phyloP scores from a whole-genome alignment of 140 eudicot genomes.

The Oenanthe javanica region DNA sequence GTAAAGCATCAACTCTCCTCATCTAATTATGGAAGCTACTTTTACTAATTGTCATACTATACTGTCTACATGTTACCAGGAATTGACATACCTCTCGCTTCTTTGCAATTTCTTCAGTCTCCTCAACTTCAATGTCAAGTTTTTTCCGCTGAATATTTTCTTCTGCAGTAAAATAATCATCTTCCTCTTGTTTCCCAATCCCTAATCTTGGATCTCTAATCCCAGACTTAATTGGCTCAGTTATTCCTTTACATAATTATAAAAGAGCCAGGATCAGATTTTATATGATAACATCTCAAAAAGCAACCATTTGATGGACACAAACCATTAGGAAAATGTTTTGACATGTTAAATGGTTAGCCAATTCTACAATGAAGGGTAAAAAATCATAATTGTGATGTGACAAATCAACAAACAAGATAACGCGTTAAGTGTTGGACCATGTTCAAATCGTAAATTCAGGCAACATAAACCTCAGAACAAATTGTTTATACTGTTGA shows the following conservation, averaged over 20 bases:
- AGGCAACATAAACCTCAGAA: not conserved
- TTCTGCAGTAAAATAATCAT: conserved; percentile 90
- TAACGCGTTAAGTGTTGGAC: not conserved
- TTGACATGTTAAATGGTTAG: not conserved
- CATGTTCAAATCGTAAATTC: not conserved
- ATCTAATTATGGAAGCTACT: conserved; percentile 19
- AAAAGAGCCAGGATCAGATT: not conserved
- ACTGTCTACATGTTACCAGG: conserved; percentile 15
- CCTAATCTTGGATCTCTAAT: conserved; percentile 87
- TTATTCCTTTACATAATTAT: conserved; percentile 47
- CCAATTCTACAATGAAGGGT: not conserved
- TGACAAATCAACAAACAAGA: not conserved
- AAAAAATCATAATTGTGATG: not conserved
- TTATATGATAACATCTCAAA: not conserved
- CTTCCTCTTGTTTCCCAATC: conserved; percentile 92
- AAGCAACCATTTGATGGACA: not conserved
- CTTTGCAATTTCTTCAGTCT: conserved; percentile 78
- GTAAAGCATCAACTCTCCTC: conserved; percentile 46
- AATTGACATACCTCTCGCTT: conserved; percentile 80
- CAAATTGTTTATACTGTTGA: not conserved
- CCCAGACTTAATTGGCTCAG: conserved; percentile 94
- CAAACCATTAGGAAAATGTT: not conserved
- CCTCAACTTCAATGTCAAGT: conserved; percentile 89
- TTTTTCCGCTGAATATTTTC: conserved; percentile 88
- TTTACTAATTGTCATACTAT: not conserved